phyloP scores from a whole-genome alignment of 1,139 yeast species.

The Arxiozyma slooffiae region DNA sequence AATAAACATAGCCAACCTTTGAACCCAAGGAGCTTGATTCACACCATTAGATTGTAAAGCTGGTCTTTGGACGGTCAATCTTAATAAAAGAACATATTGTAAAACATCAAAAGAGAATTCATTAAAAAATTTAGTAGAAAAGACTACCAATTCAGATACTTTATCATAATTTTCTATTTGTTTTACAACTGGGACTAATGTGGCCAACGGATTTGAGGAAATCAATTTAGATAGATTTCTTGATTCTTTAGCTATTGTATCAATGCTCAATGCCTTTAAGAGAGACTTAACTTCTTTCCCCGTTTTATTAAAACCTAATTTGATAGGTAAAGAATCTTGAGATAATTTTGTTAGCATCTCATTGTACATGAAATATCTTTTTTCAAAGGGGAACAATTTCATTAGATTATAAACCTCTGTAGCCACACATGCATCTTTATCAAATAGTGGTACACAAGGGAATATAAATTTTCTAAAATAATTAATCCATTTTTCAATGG shows the following conservation, averaged over 20 bases:
- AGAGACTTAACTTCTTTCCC: conserved; percentile 77
- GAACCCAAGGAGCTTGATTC: conserved; percentile 78
- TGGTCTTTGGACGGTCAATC: conserved; percentile 61
- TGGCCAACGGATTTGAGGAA: conserved; percentile 72
- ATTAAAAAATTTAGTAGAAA: conserved; percentile 70
- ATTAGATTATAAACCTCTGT: conserved; percentile 53
- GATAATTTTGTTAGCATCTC: conserved; percentile 54
- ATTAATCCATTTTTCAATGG: conserved; percentile 45
- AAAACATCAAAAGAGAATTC: conserved; percentile 80
- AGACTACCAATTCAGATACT: conserved; percentile 66
- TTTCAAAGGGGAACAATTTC: conserved; percentile 46
- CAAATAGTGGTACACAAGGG: conserved; percentile 55
- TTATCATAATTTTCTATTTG: conserved; percentile 91
- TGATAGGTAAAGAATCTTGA: conserved; percentile 49
- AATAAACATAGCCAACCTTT: conserved; percentile 56
- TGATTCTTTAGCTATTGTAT: conserved; percentile 69
- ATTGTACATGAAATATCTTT: conserved; percentile 73
- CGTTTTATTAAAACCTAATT: conserved; percentile 56
- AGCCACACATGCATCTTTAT: conserved; percentile 52
- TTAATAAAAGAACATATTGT: conserved; percentile 60
- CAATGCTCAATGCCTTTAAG: conserved; percentile 78
- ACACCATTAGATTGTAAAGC: conserved; percentile 72
- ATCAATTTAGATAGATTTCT: conserved; percentile 69
- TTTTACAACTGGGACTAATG: conserved; percentile 51
- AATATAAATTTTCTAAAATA: conserved; percentile 58